Evolutionary conservation across 2,329 filamentous ascomycete genomes (phyloP).

Genomic region (Trichoderma brevicompactum): DNA sequence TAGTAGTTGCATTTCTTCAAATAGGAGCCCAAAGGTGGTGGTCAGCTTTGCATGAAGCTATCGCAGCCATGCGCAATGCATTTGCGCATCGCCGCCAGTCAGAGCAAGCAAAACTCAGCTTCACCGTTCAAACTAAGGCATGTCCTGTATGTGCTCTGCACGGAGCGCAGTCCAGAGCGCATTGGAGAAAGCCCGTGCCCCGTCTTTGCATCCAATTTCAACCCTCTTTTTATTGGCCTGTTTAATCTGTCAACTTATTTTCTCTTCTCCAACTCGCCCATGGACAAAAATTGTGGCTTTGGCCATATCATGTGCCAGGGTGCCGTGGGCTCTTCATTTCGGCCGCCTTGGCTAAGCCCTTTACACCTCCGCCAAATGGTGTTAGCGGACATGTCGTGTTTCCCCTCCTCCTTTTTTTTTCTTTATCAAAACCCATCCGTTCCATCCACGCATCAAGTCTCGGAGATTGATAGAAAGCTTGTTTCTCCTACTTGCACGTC

Average conservation of each 20-base stretch:
- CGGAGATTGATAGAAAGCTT: conserved; percentile 25
- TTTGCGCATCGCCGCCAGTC: not conserved
- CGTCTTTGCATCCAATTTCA: not conserved
- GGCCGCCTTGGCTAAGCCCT: conserved; percentile 4
- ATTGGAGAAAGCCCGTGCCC: not conserved
- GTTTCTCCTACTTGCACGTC: not conserved
- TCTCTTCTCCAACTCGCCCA: no score
- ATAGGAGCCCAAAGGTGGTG: conserved; percentile 4
- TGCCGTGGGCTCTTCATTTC: conserved; percentile 26
- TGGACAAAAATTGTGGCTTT: no score
- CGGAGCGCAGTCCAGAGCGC: no score
- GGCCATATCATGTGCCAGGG: not conserved
- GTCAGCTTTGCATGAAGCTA: conserved; percentile 21
- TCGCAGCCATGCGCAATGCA: not conserved
- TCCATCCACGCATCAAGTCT: conserved; percentile 8
- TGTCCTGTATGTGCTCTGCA: no score
- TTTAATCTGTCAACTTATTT: conserved; percentile 12
- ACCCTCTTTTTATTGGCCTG: not conserved
- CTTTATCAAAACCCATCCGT: not conserved
- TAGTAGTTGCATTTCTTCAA: not conserved
- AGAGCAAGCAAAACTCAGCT: not conserved
- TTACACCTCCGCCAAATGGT: not conserved
- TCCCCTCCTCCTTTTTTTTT: not conserved
- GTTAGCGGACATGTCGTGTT: not conserved
- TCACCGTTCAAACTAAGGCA: not conserved